Base-by-base conservation (phyloP, 73 alveolate genomes). In the Tetrahymena thermophila region DNA sequence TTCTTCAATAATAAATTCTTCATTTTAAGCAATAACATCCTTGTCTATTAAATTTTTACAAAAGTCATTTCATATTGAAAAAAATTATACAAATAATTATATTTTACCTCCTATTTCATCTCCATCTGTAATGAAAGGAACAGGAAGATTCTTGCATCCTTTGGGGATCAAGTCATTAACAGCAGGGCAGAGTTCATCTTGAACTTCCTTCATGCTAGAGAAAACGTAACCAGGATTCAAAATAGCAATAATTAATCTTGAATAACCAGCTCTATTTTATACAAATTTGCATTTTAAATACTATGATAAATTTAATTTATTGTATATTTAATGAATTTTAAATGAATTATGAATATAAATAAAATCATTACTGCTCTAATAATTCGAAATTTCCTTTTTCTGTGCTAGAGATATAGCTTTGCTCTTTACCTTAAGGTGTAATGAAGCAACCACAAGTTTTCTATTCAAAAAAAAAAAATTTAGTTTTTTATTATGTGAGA, bases 391-490 rank as follows among this genome's bases (percentile, higher is more conserved):
- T 94, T 85, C 97, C 97, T 35, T 95, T 17, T 35, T 85, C 94
- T 23, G 97, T 95, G 71, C 95, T 94, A 34, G 94, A 95, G 85
- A 95, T 28, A 38, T 50, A 95, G 50, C 95, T 55, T 28, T 85
- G 19, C 56, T 95, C 97, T 50, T 94, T 95, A 35, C 97, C 97
- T 89, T 95, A 95, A 0, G 97, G 97, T 16, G 94, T 93, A 17
- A 95, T 95, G 43, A 95, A 95, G 57, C 97, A 95, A 19, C 94
- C 97, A 95, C 97, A 95, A 85, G 97, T 85, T 93, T 89, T 95
- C 55, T 95, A 35, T 23, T 38, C 0, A 19, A 85, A 34, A 17
- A 35, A 43, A 43, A 84, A 35, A 40, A 85, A n/a, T n/a, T n/a
- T 56, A 50, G 85, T 89, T 40, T 83, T 95, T 6, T 4, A 56